Percentiles rank a stretch among this genome's conserved stretches.
These are phyloP conservation scores for Beauveria caledonica DNA, from an alignment of 2,329 filamentous ascomycete species.

Conservation along the genomic window DNA sequence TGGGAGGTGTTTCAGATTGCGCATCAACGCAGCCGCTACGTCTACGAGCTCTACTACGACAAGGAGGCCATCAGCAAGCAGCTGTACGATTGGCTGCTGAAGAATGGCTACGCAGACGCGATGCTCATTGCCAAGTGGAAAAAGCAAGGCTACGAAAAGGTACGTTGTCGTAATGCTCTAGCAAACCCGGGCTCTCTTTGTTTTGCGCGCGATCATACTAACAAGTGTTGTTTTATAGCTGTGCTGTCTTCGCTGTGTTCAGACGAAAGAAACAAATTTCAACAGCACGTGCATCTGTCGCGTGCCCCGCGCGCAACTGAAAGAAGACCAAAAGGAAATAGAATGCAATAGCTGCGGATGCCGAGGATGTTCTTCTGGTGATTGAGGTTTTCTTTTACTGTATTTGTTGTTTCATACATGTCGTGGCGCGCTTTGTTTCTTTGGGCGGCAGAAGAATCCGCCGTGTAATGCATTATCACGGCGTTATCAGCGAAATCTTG, in stretches of 20 bases:
- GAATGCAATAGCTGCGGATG: slow-evolving; percentile 96
- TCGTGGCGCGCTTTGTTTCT: not conserved
- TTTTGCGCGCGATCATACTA: slow-evolving; percentile 15
- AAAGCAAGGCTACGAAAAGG: slow-evolving; percentile 98
- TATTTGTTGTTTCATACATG: not conserved
- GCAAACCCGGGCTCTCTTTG: no score
- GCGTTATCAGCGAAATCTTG: slow-evolving; percentile 3
- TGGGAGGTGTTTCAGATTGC: slow-evolving; percentile 98
- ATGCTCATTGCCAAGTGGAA: slow-evolving; percentile 99
- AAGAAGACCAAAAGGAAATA: slow-evolving; percentile 72
- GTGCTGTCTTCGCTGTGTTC: slow-evolving; percentile 90
- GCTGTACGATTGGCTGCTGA: slow-evolving; percentile 92
- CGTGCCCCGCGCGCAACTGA: slow-evolving; percentile 80
- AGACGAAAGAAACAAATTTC: slow-evolving; percentile 99
- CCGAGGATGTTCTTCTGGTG: slow-evolving; percentile 78
- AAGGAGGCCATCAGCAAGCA: slow-evolving; percentile 90
- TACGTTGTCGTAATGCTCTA: slow-evolving; percentile 28
- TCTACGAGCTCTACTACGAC: slow-evolving; percentile 97
- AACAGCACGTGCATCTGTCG: slow-evolving; percentile 95
- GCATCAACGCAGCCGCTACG: slow-evolving; percentile 84
- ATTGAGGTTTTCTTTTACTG: slow-evolving; percentile 38
- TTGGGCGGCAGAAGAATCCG: not conserved
- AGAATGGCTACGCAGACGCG: slow-evolving; percentile 91
- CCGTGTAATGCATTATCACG: not conserved
- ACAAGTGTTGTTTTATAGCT: slow-evolving; percentile 43